Percentiles rank a stretch among this genome's conserved stretches.
phyloP scores from a whole-genome alignment of 352 stramenopile genomes.

The Phytophthora fragariaefolia region DNA sequence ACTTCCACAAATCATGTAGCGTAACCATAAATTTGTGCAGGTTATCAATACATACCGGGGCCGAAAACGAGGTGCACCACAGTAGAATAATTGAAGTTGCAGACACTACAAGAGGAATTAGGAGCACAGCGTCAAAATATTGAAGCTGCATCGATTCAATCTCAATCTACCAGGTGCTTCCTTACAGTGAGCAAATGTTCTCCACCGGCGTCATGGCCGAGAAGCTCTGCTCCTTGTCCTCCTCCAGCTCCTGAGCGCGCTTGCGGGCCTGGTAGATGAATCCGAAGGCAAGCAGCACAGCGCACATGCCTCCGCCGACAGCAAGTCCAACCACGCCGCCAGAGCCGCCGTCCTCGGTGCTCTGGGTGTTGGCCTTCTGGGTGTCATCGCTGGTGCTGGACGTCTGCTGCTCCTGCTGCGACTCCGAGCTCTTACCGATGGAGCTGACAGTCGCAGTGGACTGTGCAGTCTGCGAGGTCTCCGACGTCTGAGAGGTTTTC shows the following conservation, averaged over 20 bases:
- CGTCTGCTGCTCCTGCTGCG: constrained; percentile 31
- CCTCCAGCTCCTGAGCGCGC: constrained; percentile 64
- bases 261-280: constrained; percentile 85
- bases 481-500: constrained; percentile 26
- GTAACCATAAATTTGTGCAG: no score
- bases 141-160: constrained; percentile 29
- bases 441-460: constrained; percentile 29
- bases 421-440: constrained; percentile 35
- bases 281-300: constrained; percentile 61
- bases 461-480: constrained; percentile 3
- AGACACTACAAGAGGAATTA: constrained; percentile 1
- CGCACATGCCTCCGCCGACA: constrained; percentile 41
- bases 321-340: constrained; percentile 33
- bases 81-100: not conserved
- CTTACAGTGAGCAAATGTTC: constrained; percentile 63
- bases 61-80: no score
- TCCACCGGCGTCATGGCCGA: constrained; percentile 58
- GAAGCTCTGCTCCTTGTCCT: constrained; percentile 60
- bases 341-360: not conserved
- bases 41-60: no score
- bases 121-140: constrained; percentile 26
- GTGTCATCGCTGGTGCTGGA: constrained; percentile 33
- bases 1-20: no score
- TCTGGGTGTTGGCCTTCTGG: constrained; percentile 56
- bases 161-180: not conserved